Percentiles rank a stretch among this genome's conserved stretches.
Conservation (phyloP, 805 yeast genomes). For the Yarrowia bubula region DNA sequence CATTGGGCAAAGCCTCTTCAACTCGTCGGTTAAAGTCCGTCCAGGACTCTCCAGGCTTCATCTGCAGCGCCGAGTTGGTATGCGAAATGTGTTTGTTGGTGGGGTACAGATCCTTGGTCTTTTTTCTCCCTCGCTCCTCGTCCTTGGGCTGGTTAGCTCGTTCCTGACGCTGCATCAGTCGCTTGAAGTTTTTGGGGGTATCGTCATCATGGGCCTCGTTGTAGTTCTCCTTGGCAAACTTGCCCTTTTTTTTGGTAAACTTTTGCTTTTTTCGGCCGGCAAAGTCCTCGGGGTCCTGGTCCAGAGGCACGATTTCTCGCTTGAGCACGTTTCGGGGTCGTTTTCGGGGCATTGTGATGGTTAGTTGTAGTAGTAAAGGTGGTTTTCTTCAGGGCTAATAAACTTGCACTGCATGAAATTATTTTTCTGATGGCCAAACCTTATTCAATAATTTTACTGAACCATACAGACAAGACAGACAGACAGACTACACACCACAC, state of each 20-base stretch:
- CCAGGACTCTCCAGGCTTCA: slow-evolving; percentile 41
- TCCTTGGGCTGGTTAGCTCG: slow-evolving; percentile 25
- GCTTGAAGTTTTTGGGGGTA: slow-evolving; percentile 39
- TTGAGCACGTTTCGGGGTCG: slow-evolving; percentile 33
- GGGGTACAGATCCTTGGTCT: slow-evolving; percentile 1
- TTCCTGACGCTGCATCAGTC: slow-evolving; percentile 35
- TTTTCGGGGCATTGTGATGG: slow-evolving; percentile 32
- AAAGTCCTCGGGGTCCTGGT: slow-evolving; percentile 30
- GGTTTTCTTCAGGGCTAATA: background rate
- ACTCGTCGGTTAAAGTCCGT: slow-evolving; percentile 44
- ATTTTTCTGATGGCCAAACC: background rate
- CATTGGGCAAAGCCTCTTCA: slow-evolving; percentile 43
- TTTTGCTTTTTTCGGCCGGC: slow-evolving; percentile 26
- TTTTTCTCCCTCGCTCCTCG: slow-evolving; percentile 22
- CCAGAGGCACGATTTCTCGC: slow-evolving; percentile 30
- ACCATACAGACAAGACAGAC: background rate
- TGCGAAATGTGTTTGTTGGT: slow-evolving; percentile 20
- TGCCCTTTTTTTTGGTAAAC: slow-evolving; percentile 29
- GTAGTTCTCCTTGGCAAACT: slow-evolving; percentile 21
- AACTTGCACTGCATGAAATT: slow-evolving; percentile 11
- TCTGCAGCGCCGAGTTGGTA: slow-evolving; percentile 31
- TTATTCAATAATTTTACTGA: background rate
- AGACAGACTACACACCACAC: background rate
- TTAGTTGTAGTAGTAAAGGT: background rate
- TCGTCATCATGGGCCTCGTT: slow-evolving; percentile 36